phyloP scores from a whole-genome alignment of 352 stramenopile species.

The Aphanomyces euteiches region DNA sequence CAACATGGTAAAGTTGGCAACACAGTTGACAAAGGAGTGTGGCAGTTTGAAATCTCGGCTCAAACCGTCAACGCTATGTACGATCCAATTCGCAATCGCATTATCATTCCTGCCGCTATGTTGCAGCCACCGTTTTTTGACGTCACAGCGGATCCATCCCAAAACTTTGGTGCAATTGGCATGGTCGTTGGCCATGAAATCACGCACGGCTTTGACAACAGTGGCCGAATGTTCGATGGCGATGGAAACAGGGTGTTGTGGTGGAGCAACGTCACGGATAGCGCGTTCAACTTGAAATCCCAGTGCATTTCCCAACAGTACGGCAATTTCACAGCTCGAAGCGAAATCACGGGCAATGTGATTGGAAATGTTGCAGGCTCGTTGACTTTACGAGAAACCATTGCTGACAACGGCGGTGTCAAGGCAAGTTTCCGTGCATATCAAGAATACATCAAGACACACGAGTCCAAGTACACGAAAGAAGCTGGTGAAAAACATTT shows the following conservation, averaged over 20 bases:
- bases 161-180: constrained; percentile 90
- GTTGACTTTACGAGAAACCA: constrained; percentile 88
- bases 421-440: constrained; percentile 52
- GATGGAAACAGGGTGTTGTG: constrained; percentile 88
- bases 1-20: constrained; percentile 41
- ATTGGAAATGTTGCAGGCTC: constrained; percentile 80
- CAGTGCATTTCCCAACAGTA: constrained; percentile 60
- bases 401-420: constrained; percentile 87
- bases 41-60: constrained; percentile 81
- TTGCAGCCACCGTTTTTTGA: constrained; percentile 86
- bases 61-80: constrained; percentile 89
- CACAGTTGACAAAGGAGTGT: constrained; percentile 43
- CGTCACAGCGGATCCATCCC: constrained; percentile 61
- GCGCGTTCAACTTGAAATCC: constrained; percentile 46
- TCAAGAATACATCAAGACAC: constrained; percentile 44
- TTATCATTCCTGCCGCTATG: constrained; percentile 92
- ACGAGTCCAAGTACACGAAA: constrained; percentile 10
- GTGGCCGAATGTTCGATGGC: constrained; percentile 83
- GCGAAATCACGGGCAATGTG: constrained; percentile 36
- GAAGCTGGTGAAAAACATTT: constrained; percentile 43
- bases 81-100: constrained; percentile 68
- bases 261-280: constrained; percentile 71
- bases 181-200: constrained; percentile 93
- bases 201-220: constrained; percentile 92
- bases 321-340: constrained; percentile 44